Conservation (phyloP, 306 rosid genomes). For the Castanea crenata region DNA sequence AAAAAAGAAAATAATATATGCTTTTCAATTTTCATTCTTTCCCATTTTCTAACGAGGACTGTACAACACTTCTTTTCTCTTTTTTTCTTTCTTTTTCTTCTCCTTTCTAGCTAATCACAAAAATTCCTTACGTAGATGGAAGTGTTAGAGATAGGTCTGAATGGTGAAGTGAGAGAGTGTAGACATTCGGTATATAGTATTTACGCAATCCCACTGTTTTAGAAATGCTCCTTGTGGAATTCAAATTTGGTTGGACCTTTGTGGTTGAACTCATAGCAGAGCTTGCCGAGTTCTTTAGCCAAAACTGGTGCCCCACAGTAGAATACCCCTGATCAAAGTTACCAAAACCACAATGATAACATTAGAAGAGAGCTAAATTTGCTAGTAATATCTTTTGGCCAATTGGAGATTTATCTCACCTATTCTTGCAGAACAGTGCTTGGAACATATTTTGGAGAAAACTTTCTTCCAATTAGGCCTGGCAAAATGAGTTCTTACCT, state of each 20-base stretch:
- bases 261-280: slow-evolving; percentile 92
- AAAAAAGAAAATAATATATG: background rate
- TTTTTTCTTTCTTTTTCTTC: slow-evolving; percentile 21
- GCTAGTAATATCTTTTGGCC: background rate
- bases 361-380: slow-evolving; percentile 2
- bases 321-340: slow-evolving; percentile 70
- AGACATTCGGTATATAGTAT: slow-evolving; percentile 2
- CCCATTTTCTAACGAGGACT: slow-evolving; percentile 24
- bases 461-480: slow-evolving; percentile 99
- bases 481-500: slow-evolving; percentile 99
- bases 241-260: slow-evolving; percentile 96
- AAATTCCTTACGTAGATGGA: slow-evolving; percentile 3
- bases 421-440: slow-evolving; percentile 84
- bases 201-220: slow-evolving; percentile 20
- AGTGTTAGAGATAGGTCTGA: slow-evolving; percentile 5
- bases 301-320: slow-evolving; percentile 96
- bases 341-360: slow-evolving; percentile 23
- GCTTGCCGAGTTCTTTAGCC: slow-evolving; percentile 90
- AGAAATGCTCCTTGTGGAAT: slow-evolving; percentile 97
- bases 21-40: background rate
- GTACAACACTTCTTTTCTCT: slow-evolving; percentile 38
- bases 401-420: slow-evolving; percentile 47
- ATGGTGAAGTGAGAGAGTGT: slow-evolving; percentile 18
- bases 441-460: slow-evolving; percentile 80
- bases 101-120: slow-evolving; percentile 32